Percentiles rank a stretch among this genome's conserved stretches.
Evolutionary conservation across 1,139 yeast genomes (phyloP).

Genomic region (Scheffersomyces lignicola): DNA sequence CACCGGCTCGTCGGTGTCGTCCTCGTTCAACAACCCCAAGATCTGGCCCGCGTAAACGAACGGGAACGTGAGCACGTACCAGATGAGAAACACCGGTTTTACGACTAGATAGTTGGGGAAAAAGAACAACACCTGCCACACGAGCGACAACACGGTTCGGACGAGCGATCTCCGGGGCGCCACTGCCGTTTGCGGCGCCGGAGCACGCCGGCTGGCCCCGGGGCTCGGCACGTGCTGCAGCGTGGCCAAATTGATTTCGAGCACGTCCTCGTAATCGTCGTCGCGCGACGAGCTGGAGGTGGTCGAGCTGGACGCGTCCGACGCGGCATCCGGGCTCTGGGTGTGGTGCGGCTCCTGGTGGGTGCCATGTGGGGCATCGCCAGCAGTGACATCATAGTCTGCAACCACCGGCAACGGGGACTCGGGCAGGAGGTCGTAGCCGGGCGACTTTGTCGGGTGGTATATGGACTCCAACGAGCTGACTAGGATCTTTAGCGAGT

Average conservation of each 20-base stretch:
- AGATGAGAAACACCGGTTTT: constrained; percentile 20
- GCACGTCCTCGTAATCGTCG: too few relatives aligned
- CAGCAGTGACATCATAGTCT: too few relatives aligned
- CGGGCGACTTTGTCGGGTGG: constrained; percentile 16
- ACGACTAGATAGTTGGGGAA: constrained; percentile 22
- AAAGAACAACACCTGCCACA: constrained; percentile 14
- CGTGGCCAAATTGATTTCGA: too few relatives aligned
- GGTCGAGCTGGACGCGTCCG: too few relatives aligned
- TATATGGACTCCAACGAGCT: constrained; percentile 36
- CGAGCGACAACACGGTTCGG: constrained; percentile 3
- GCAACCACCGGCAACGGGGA: too few relatives aligned
- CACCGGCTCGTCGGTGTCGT: constrained; percentile 10
- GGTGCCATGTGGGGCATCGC: too few relatives aligned
- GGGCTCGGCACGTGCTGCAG: too few relatives aligned
- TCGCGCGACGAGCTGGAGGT: too few relatives aligned
- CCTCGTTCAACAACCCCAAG: constrained; percentile 4
- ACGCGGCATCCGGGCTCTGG: too few relatives aligned
- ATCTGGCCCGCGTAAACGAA: constrained; percentile 9
- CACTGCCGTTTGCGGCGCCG: too few relatives aligned
- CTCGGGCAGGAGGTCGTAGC: constrained; percentile 7
- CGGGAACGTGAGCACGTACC: constrained; percentile 23
- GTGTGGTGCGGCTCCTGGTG: too few relatives aligned
- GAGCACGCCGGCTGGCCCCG: too few relatives aligned
- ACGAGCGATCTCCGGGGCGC: constrained; percentile 3
- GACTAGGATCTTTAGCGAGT: constrained; percentile 39